Evolutionary conservation across 164 flowering plant genomes (phyloP).

Genomic region (Malania oleifera): DNA sequence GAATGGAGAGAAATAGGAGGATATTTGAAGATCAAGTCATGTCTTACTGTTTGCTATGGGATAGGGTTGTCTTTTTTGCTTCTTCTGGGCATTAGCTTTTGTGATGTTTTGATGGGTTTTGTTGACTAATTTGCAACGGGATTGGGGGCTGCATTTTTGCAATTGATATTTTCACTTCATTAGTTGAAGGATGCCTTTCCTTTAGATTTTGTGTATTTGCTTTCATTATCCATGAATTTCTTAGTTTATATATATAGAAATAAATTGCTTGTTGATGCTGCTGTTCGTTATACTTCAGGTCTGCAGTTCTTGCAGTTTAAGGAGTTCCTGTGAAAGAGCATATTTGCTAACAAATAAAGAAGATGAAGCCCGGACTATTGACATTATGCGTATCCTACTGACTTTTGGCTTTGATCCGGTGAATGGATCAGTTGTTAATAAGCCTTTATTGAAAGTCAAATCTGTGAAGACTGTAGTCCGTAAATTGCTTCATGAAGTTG

Average conservation of each 20-base stretch:
- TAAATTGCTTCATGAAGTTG: conserved; percentile 82
- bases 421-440: conserved; percentile 57
- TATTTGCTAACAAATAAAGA: conserved; percentile 81
- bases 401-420: conserved; percentile 81
- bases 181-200: too few relatives aligned
- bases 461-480: conserved; percentile 77
- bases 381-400: conserved; percentile 72
- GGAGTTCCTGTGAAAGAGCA: conserved; percentile 80
- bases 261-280: not conserved
- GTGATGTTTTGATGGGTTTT: too few relatives aligned
- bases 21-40: too few relatives aligned
- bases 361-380: conserved; percentile 92
- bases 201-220: not conserved
- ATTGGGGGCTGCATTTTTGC: too few relatives aligned
- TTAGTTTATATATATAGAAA: not conserved
- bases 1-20: too few relatives aligned
- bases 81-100: too few relatives aligned
- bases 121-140: too few relatives aligned
- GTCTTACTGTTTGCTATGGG: too few relatives aligned
- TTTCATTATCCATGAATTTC: not conserved
- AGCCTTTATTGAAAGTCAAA: conserved; percentile 62
- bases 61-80: too few relatives aligned
- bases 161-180: too few relatives aligned
- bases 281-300: conserved; percentile 49
- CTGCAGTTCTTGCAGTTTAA: conserved; percentile 94